Evolutionary conservation across 139 green algal species (phyloP), one percentile per base, ranked within the genome.

Genomic region (Micromonas pusilla): DNA sequence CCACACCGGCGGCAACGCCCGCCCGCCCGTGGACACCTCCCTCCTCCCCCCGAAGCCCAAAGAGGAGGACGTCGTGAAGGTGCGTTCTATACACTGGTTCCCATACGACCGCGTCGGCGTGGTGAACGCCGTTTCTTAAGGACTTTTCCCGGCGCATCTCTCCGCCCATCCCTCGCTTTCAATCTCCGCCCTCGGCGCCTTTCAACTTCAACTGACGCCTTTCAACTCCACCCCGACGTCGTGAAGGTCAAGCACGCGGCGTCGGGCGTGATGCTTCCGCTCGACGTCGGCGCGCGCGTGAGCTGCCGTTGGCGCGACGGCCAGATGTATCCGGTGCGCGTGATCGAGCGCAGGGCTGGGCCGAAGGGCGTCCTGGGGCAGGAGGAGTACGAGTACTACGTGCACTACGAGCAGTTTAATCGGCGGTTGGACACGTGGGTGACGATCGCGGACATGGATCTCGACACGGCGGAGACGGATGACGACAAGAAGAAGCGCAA

Each of bases 381-480:
- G n/a, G 53, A 80, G 21, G 87, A 89, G 6, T 94, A 89, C 67
- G 90, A 97, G 81, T 98, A 98, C 84, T 98, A 98, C 81, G 91
- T 98, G 73, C 94, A 98, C 88, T 98, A 97, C 85, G 82, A 87
- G 20, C 39, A 84, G 45, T 87, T 97, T 82, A 99, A 99, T 83
- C 85, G 94, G 23, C 88, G 95, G 34, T 93, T 99, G 90, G 95
- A 99, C 78, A 91, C 97, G 76, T 98, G 94, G 95, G 90, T 97
- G 57, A 23, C 32, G 0, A 68, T 93, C n/a, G 65, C 83, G 26
- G 85, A 92, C 78, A 84, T 99, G 73, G 89, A 97, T 79, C 83
- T 85, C 28, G 34, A 73, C 2, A 83, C 77, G 38, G 31, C 9
- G 2, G 33, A 28, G 60, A 6, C 78, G 34, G 78, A 33, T 4